A percentile compares a stretch with the other conserved stretches of the same genome.
Evolutionary conservation across 371 early-diverging fungal species (phyloP).

Genomic region (Rhizomucor miehei): DNA sequence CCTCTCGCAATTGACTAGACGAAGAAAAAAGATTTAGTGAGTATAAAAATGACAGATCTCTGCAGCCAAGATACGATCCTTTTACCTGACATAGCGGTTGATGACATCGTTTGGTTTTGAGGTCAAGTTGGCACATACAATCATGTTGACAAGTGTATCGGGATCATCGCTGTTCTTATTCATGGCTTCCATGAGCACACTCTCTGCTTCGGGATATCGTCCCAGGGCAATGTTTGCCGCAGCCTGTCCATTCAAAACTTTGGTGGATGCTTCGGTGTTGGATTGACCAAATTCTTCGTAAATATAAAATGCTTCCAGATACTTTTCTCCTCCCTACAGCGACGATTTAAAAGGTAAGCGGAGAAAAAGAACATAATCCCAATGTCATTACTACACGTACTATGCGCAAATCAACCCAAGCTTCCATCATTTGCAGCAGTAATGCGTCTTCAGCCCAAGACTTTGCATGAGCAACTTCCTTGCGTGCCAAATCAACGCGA

Average conservation of each 20-base stretch:
- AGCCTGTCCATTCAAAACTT: constrained; percentile 82
- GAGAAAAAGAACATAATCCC: no score
- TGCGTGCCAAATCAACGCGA: constrained; percentile 85
- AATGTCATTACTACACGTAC: no score
- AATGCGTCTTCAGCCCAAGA: constrained; percentile 90
- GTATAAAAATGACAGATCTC: not conserved
- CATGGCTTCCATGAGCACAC: constrained; percentile 77
- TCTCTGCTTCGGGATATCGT: constrained; percentile 85
- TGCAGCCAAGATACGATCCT: not conserved
- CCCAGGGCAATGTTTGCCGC: constrained; percentile 81
- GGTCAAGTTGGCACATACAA: constrained; percentile 64
- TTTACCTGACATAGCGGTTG: constrained; percentile 65
- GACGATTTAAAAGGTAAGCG: not conserved
- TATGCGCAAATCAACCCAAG: constrained; percentile 78
- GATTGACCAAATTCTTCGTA: constrained; percentile 92
- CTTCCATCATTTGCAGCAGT: constrained; percentile 90
- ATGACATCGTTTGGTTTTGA: constrained; percentile 72
- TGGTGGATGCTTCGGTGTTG: constrained; percentile 65
- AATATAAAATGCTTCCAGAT: constrained; percentile 88
- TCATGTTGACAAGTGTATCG: constrained; percentile 87
- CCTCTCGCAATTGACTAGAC: constrained; percentile 73
- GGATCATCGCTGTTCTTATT: constrained; percentile 77
- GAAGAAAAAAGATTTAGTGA: not conserved
- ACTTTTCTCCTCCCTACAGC: constrained; percentile 72
- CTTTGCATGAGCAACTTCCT: constrained; percentile 70